Base-by-base conservation (phyloP, 2,329 filamentous ascomycete species). In the Aspergillus persii region DNA sequence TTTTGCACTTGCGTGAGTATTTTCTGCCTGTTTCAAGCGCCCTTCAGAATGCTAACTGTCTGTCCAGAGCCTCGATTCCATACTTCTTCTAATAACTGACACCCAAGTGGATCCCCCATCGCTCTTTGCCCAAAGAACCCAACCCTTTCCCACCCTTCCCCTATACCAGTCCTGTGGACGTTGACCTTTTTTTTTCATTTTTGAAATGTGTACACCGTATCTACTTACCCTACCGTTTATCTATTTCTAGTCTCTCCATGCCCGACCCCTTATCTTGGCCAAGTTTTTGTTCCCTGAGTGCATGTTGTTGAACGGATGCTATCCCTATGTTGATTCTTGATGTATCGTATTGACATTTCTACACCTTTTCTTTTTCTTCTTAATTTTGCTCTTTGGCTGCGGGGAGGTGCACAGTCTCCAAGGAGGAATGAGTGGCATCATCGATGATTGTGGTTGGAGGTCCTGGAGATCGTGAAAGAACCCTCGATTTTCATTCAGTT, bases 1-100 rank as follows among this genome's bases (percentile, higher is more conserved):
- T 50, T 83, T 97, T 74, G 91, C 91, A 58, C 84, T 97, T 75
- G 93, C 93, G 95, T 98, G 85, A 80, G 92, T 89, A 57, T 31
- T 12, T 15, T 48, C 53, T 18, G n/a, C 27, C 15, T 50, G 31
- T 9, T 54, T 7, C 33, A 39, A 33, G 23, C 46, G 6, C 41
- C 41, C 58, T 67, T 71, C 65, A 74, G 65, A 27, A 41, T 8
- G 48, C 71, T 74, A 68, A 76, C 67, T 18, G 4, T 49, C 3
- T 50, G 26, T 57, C 1, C 58, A 81, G 79, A 51, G 77, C 78
- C 46, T 75, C 77, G 12, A 79, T 81, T 66, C 79, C 79, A 27
- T 81, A 80, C 66, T 79, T 80, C 68, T 78, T 80, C 65, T 78
- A 74, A 59, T 48, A 31, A 49, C 33, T 48, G 12, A 50, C 47